Evolutionary conservation across 805 yeast species (phyloP), one percentile per base, ranked within the genome.

Genomic region (Ogataea parapolymorpha): DNA sequence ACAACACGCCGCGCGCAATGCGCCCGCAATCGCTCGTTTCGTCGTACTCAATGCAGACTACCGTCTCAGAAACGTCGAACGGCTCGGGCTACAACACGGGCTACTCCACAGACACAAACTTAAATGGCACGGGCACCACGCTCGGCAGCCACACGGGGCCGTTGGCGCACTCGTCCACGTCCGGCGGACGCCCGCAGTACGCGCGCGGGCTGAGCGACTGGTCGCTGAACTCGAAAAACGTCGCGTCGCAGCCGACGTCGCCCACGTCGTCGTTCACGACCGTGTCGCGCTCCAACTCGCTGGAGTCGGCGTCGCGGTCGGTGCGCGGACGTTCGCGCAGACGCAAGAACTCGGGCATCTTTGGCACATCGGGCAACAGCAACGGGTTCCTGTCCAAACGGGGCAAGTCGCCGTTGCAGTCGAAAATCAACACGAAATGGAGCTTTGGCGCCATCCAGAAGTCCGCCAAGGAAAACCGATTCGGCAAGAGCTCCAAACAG

Each of bases 11-110:
- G 13, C 17, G 18, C 13, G 15, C 33, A 12, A 14, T 20, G 13
- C 13, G 33, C 8, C 25, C 33, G 11, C 33, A 31, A 5, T 78
- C 84, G 1, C 67, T 70, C 28, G 55, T 77, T 1, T 78, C 83
- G 0, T 72, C 75, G 16, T 69, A 70, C 39, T 74, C 80, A 0
- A 56, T 68, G 2, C 62, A 71, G 61, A 73, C 80, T 0, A 68
- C 70, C 3, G 61, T 68, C 28, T 77, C 82, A 0, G 82, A 77
- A 41, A 68, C 72, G 30, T 75, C 81, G 0, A 72, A 75, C 38
- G 68, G 66, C 0, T 63, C 70, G 2, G 68, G 64, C 0, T 61
- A 63, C 43, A 54, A 55, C 22, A 62, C 68, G 1, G 63, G 67
- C 4, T 63, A 62, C 41, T 64, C 68, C 2, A 62, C 68, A 0